Evolutionary conservation across 1,284 basidiomycete genomes (phyloP).

Genomic region (Gymnopus androsaceus): DNA sequence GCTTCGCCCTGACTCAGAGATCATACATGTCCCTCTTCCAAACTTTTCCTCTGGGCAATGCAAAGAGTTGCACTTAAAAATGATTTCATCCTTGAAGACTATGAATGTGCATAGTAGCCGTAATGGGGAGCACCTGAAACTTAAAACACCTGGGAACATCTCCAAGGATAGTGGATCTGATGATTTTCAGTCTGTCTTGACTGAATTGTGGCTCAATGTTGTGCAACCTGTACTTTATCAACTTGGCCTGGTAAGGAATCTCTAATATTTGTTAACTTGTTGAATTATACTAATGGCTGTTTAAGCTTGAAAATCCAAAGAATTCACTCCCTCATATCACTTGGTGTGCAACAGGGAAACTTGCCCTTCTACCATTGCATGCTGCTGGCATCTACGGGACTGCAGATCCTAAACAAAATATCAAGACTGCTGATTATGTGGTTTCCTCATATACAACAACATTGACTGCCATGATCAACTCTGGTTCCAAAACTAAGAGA

Average conservation of each 20-base stretch:
- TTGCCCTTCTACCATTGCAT: slow-evolving; percentile 34
- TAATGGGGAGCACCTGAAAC: background rate
- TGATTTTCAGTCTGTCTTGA: background rate
- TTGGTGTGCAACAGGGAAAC: slow-evolving; percentile 34
- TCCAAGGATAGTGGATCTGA: background rate
- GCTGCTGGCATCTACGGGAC: slow-evolving; percentile 29
- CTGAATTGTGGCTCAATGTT: background rate
- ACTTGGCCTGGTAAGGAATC: background rate
- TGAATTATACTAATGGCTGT: background rate
- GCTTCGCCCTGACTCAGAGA: background rate
- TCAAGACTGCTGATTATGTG: slow-evolving; percentile 19
- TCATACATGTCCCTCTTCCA: slow-evolving; percentile 13
- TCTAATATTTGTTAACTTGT: background rate
- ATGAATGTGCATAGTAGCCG: background rate
- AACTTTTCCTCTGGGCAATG: background rate
- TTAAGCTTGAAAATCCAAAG: background rate
- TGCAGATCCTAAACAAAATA: background rate
- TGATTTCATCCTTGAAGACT: background rate
- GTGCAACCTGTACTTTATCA: background rate
- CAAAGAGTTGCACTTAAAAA: background rate
- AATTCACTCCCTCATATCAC: slow-evolving; percentile 25
- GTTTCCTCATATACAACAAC: slow-evolving; percentile 8
- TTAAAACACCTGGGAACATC: background rate
- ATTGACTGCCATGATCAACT: background rate
- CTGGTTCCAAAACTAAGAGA: background rate